Conservation (phyloP, 768 basidiomycete genomes). For the Nevesoporus exiguus region DNA sequence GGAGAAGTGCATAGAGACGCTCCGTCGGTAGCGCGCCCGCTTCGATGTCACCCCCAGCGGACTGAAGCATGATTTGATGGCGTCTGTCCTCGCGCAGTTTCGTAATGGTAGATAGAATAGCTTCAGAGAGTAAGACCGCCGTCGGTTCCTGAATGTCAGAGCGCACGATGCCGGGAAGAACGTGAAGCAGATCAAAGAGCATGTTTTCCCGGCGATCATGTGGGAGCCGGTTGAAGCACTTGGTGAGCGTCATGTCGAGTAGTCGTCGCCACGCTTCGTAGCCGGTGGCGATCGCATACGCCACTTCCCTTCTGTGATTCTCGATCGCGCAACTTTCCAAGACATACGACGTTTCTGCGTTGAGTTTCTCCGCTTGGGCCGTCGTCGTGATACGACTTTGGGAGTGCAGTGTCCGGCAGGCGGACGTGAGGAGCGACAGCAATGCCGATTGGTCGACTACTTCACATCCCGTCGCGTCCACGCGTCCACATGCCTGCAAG, state of each 20-base stretch:
- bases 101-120: slow-evolving; percentile 76
- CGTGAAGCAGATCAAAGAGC: slow-evolving; percentile 85
- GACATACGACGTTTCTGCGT: slow-evolving; percentile 68
- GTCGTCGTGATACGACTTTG: slow-evolving; percentile 65
- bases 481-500: slow-evolving; percentile 64
- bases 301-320: slow-evolving; percentile 82
- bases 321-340: slow-evolving; percentile 82
- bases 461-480: slow-evolving; percentile 72
- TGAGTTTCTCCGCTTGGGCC: slow-evolving; percentile 62
- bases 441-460: slow-evolving; percentile 75
- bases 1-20: slow-evolving; percentile 69
- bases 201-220: slow-evolving; percentile 83
- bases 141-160: slow-evolving; percentile 66
- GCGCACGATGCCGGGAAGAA: slow-evolving; percentile 71
- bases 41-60: slow-evolving; percentile 58
- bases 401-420: slow-evolving; percentile 58
- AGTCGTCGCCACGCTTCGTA: slow-evolving; percentile 84
- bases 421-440: slow-evolving; percentile 59
- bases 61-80: slow-evolving; percentile 64
- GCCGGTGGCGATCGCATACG: slow-evolving; percentile 62
- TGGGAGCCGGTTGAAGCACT: slow-evolving; percentile 81
- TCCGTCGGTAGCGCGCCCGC: slow-evolving; percentile 76
- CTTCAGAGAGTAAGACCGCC: slow-evolving; percentile 80
- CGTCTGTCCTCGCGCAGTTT: slow-evolving; percentile 83
- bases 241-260: slow-evolving; percentile 80